A percentile compares a stretch with the other conserved stretches of the same genome.
Conservation (phyloP, 257 asterid genomes). For the Jacaranda copaia region DNA sequence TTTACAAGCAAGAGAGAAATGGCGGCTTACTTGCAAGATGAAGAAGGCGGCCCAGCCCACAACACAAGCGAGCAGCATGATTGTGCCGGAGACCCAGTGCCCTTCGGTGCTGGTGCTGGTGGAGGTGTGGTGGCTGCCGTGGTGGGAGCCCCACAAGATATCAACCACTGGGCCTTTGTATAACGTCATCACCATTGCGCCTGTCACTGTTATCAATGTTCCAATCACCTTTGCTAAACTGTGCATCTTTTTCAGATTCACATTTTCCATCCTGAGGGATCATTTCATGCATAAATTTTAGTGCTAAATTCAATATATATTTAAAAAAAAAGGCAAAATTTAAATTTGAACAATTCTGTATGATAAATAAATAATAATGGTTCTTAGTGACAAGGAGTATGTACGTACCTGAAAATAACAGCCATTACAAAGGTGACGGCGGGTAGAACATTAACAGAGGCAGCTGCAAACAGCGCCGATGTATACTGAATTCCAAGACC, state of each 20-base stretch:
- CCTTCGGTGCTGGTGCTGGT: conserved; percentile 44
- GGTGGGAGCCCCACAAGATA: conserved; percentile 49
- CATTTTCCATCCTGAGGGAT: conserved; percentile 66
- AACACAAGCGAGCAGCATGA: conserved; percentile 65
- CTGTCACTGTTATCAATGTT: conserved; percentile 65
- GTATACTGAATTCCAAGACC: conserved; percentile 79
- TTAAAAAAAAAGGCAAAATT: too few species aligned
- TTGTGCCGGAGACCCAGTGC: conserved; percentile 82
- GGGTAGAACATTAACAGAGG: conserved; percentile 82
- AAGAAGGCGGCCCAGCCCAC: conserved; percentile 93
- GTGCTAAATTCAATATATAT: not conserved
- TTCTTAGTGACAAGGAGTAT: not conserved
- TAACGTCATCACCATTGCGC: conserved; percentile 80
- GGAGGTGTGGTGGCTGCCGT: conserved; percentile 44
- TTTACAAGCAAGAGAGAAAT: not conserved
- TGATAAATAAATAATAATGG: too few species aligned
- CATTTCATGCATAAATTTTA: not conserved
- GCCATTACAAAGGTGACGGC: conserved; percentile 93
- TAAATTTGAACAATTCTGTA: too few species aligned
- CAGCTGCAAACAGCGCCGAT: conserved; percentile 92
- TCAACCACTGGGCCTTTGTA: conserved; percentile 82
- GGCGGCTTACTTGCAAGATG: conserved; percentile 70
- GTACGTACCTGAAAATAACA: conserved; percentile 71
- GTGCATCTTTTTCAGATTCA: conserved; percentile 52
- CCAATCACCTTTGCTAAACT: conserved; percentile 80